phyloP scores from a whole-genome alignment of 306 rosid species.

The Dryas drummondii region DNA sequence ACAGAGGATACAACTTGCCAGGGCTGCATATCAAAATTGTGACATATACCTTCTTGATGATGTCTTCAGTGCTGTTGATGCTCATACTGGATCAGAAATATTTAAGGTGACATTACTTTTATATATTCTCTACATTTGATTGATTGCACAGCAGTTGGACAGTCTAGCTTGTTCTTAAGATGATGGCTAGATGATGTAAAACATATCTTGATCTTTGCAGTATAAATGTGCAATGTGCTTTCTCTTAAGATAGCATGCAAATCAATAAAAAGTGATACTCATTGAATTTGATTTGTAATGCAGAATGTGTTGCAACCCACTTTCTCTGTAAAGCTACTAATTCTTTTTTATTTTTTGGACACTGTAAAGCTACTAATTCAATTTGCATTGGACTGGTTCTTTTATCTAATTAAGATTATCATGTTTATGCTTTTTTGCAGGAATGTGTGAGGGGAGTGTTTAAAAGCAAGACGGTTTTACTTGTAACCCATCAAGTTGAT shows the following conservation, averaged over 20 bases:
- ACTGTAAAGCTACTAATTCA: neutral
- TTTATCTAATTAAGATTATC: neutral
- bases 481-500: conserved; percentile 99
- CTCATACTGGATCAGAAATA: conserved; percentile 93
- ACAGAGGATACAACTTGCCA: conserved; percentile 91
- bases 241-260: no score
- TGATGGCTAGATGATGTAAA: neutral
- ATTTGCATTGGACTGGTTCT: neutral
- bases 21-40: conserved; percentile 88
- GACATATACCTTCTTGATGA: conserved; percentile 94
- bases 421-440: conserved; percentile 37
- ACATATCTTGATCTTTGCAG: neutral
- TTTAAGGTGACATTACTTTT: conserved; percentile 55
- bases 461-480: conserved; percentile 73
- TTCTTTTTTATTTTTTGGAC: no score
- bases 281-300: no score
- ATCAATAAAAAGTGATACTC: no score
- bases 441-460: conserved; percentile 89
- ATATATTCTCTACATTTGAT: conserved; percentile 8
- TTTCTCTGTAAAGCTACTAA: no score
- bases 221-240: neutral
- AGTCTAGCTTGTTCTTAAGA: neutral
- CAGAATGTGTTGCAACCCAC: no score
- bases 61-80: conserved; percentile 96
- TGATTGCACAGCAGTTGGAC: neutral